Evolutionary conservation across 345 rosid genomes (phyloP).

Genomic region (Dipteronia sinensis): DNA sequence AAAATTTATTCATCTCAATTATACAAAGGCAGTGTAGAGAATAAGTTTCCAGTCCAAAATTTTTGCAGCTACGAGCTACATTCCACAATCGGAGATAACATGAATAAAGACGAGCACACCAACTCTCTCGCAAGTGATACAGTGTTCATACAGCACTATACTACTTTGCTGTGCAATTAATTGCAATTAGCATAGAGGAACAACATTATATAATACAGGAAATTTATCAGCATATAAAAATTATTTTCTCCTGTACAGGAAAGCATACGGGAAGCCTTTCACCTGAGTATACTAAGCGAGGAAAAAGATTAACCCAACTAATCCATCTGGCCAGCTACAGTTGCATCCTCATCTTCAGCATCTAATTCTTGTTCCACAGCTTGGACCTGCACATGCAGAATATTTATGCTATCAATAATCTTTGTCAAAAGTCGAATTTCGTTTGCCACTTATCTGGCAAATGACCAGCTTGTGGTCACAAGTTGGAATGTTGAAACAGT

Average conservation of each 20-base stretch:
- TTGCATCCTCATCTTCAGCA: slow-evolving; percentile 55
- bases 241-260: slow-evolving; percentile 17
- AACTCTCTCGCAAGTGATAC: not conserved
- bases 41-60: slow-evolving; percentile 2
- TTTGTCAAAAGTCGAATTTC: slow-evolving; percentile 10
- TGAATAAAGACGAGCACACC: not conserved
- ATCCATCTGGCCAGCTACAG: slow-evolving; percentile 57
- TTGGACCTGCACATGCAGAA: slow-evolving; percentile 60
- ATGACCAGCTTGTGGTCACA: not conserved
- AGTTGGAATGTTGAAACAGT: not conserved
- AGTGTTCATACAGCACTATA: not conserved
- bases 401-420: slow-evolving; percentile 15
- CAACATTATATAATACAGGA: not conserved
- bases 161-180: not conserved
- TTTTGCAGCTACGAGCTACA: not conserved
- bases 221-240: not conserved
- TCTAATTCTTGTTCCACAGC: slow-evolving; percentile 90
- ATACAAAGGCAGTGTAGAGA: not conserved
- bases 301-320: slow-evolving; percentile 24
- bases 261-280: not conserved
- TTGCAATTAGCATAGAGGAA: slow-evolving; percentile 10
- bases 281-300: not conserved
- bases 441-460: not conserved
- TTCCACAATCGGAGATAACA: not conserved
- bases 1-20: slow-evolving; percentile 3